Percentiles rank a stretch among this genome's conserved stretches.
Conservation (phyloP, 495 filamentous ascomycete species). For the Penicillium macrosclerotiorum region DNA sequence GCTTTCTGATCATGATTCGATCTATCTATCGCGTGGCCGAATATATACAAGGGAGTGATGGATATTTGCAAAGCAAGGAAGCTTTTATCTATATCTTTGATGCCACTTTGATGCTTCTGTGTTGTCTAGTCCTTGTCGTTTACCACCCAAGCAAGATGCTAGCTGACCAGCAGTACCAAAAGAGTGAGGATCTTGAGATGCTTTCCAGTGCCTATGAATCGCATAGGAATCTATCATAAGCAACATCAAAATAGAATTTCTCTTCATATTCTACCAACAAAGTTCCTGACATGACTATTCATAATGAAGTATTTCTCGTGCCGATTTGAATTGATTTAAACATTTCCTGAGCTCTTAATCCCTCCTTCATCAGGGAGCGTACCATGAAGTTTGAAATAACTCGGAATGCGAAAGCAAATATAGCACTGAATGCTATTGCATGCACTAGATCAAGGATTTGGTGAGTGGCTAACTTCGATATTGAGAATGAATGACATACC, state of each 20-base stretch:
- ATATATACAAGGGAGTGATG: slow-evolving; percentile 54
- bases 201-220: not conserved
- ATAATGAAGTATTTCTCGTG: no score
- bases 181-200: slow-evolving; percentile 12
- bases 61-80: slow-evolving; percentile 52
- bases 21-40: slow-evolving; percentile 61
- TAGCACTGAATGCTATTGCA: not conserved
- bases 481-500: slow-evolving; percentile 9
- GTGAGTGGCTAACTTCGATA: not conserved
- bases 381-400: not conserved
- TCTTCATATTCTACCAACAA: not conserved
- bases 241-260: not conserved
- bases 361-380: not conserved
- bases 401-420: not conserved
- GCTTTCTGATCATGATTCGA: slow-evolving; percentile 56
- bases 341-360: not conserved
- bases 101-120: slow-evolving; percentile 13
- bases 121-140: slow-evolving; percentile 4
- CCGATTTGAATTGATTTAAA: no score
- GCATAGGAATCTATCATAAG: not conserved
- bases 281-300: no score
- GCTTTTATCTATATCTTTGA: slow-evolving; percentile 55
- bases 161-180: not conserved
- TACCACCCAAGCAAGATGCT: slow-evolving; percentile 11
- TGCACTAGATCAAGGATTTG: not conserved